Evolutionary conservation across 139 green algal genomes (phyloP).

Genomic region (Chlorella sp.): DNA sequence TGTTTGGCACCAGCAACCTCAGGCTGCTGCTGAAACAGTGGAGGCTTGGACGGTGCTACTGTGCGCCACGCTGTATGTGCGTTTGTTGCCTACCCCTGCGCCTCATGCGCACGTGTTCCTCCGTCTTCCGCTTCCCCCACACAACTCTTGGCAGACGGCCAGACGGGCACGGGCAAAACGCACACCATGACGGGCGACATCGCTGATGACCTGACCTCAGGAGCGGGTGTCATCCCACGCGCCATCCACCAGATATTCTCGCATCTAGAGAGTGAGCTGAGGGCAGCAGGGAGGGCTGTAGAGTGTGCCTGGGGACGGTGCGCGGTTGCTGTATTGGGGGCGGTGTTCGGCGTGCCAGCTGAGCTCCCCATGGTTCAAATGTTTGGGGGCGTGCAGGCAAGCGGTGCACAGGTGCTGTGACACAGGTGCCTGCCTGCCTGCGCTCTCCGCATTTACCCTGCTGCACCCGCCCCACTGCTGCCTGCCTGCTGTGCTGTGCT

Average conservation of each 20-base stretch:
- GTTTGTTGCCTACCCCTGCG: background rate
- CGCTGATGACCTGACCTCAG: constrained; percentile 47
- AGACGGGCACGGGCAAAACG: constrained; percentile 98
- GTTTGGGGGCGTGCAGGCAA: too few relatives aligned
- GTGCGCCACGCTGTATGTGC: too few relatives aligned
- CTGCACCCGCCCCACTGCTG: too few relatives aligned
- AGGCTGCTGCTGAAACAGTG: too few relatives aligned
- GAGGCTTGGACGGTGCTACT: too few relatives aligned
- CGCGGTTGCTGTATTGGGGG: too few relatives aligned
- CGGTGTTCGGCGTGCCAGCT: background rate
- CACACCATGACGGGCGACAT: constrained; percentile 95
- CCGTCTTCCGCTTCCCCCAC: background rate
- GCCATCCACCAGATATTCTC: constrained; percentile 96
- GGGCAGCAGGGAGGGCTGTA: background rate
- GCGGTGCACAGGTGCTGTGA: too few relatives aligned
- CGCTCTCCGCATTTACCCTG: background rate
- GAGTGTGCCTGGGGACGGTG: background rate
- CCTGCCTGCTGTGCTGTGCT: background rate
- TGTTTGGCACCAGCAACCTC: too few relatives aligned
- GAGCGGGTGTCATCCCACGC: constrained; percentile 96
- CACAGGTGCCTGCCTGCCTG: background rate
- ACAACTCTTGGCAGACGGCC: constrained; percentile 42
- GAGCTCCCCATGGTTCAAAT: background rate
- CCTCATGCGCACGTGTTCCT: background rate
- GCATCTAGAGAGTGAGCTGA: constrained; percentile 75